Base-by-base conservation (phyloP, 2,329 filamentous ascomycete species). In the Xylariaceae sp. region DNA sequence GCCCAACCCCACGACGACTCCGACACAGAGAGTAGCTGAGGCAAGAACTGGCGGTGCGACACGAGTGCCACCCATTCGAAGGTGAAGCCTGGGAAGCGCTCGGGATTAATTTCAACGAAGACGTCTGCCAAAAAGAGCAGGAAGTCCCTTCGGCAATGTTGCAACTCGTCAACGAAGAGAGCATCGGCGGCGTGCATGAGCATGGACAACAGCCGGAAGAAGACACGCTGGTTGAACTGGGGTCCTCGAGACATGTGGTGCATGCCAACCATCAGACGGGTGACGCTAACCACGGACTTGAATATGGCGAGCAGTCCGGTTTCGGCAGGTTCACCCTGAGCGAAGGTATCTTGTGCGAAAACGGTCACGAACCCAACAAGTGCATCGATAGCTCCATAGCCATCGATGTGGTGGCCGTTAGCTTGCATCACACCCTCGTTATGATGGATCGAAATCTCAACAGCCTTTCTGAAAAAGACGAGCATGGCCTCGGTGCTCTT, bases 171-270 rank as follows among this genome's bases (percentile, higher is more conserved):
- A 53, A 83, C 76, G 11, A 77, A 78, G 42, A 81, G 73, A 42
- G 73, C 64, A 27, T 81, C 76, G 48, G 92, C 78, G 59, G 94
- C 86, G 66, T 87, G 89, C 5, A 99, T 77, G 42, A 96, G 77
- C 61, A 87, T 74, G 0, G 90, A 92, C 64, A 96, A 87, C 39
- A 99, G 77, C 41, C 92, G 85, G 79, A 91, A 94, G 75, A 96
- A 97, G 30, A 95, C 85, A 54, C 89, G 85, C 63, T 92, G 87
- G 61, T 90, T 92, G 73, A 95, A 91, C 36, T 78, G 80, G 47
- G 96, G 90, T 4, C 84, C 87, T 41, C 86, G 83, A 68, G 85
- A 89, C 48, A 87, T 78, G 62, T 95, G 86, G 65, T 97, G 90
- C 59, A 94, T 85, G 66, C 89, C 92, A 52, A 96, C 77, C 3